Evolutionary conservation across 106 monocot species (phyloP).

Genomic region (Allium fistulosum): DNA sequence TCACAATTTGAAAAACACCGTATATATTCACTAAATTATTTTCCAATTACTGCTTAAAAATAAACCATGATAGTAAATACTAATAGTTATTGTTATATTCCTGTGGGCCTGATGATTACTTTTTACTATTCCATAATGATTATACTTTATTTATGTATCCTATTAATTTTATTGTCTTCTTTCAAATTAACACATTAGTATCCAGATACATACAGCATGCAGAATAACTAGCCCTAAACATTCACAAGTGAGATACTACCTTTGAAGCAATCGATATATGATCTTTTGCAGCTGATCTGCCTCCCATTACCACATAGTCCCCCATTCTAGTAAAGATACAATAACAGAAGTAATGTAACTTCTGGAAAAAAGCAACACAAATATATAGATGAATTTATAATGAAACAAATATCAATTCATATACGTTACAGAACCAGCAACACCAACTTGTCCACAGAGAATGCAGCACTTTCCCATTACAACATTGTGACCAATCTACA

Average conservation of each 20-base stretch:
- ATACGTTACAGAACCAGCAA: slow-evolving; percentile 96
- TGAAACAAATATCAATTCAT: not conserved
- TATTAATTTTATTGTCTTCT: too few species aligned
- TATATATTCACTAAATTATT: too few species aligned
- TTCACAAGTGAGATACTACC: slow-evolving; percentile 22
- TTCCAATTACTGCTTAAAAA: too few species aligned
- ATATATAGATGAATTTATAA: not conserved
- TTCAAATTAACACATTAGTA: too few species aligned
- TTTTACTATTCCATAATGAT: too few species aligned
- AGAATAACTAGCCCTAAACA: too few species aligned
- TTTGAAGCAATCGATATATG: slow-evolving; percentile 92
- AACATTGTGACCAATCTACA: slow-evolving; percentile 93
- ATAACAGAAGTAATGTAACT: not conserved
- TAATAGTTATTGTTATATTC: too few species aligned
- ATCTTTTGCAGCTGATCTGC: slow-evolving; percentile 70
- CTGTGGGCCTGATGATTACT: too few species aligned
- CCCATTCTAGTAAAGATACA: slow-evolving; percentile 45
- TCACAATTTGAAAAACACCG: too few species aligned
- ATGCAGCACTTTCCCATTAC: slow-evolving; percentile 84
- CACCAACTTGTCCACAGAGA: slow-evolving; percentile 95
- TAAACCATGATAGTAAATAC: too few species aligned
- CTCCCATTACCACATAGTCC: slow-evolving; percentile 85
- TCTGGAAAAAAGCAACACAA: not conserved
- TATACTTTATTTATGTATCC: too few species aligned
- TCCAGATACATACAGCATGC: too few species aligned